Conservation (phyloP, 1,139 yeast species). For the Lodderomyces theae region DNA sequence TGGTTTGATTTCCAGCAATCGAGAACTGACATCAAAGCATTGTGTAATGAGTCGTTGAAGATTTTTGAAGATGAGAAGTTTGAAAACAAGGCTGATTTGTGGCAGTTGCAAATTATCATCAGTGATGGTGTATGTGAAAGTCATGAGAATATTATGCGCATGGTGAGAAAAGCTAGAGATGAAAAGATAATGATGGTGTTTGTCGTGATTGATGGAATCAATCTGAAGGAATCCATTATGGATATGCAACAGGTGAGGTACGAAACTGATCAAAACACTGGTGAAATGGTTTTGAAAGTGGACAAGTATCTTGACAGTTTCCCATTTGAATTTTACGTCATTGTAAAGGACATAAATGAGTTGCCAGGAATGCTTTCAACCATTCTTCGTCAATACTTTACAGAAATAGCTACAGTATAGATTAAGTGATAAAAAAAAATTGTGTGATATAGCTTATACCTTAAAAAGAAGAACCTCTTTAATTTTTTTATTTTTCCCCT, state of each 20-base stretch:
- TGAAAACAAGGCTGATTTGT: constrained; percentile 59
- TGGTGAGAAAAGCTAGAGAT: constrained; percentile 90
- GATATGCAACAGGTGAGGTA: constrained; percentile 94
- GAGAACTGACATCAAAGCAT: constrained; percentile 74
- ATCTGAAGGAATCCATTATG: constrained; percentile 78
- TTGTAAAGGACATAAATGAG: constrained; percentile 84
- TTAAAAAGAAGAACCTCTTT: too few relatives aligned
- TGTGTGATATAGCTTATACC: too few relatives aligned
- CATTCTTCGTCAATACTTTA: constrained; percentile 87
- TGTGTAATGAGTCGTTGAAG: constrained; percentile 68
- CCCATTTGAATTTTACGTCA: constrained; percentile 96
- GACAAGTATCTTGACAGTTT: constrained; percentile 85
- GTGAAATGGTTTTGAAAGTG: constrained; percentile 71
- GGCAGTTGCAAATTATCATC: constrained; percentile 91
- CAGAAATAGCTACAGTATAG: constrained; percentile 46
- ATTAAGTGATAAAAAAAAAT: neutral
- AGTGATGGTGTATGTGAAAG: constrained; percentile 98
- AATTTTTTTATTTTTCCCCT: too few relatives aligned
- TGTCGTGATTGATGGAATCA: constrained; percentile 88
- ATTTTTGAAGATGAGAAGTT: constrained; percentile 72
- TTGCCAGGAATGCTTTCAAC: constrained; percentile 88
- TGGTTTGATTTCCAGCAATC: constrained; percentile 92
- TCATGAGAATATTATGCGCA: constrained; percentile 74
- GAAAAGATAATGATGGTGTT: constrained; percentile 93
- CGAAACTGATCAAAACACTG: constrained; percentile 59